Percentiles rank a stretch among this genome's conserved stretches.
Conservation (phyloP, 2,329 filamentous ascomycete species). For the Aspergillus terreus region DNA sequence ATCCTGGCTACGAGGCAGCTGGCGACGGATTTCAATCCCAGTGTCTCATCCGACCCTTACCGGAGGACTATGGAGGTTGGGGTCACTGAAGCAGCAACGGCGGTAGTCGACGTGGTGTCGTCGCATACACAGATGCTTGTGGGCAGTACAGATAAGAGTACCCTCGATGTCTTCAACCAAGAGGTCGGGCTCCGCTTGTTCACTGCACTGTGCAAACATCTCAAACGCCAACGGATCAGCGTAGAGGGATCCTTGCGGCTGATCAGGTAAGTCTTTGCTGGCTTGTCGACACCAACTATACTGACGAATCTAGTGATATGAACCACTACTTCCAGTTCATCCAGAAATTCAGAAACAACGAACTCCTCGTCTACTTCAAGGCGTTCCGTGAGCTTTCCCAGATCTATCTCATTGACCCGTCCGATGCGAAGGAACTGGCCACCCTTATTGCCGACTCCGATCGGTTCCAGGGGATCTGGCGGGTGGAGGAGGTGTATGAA, state of each 20-base stretch:
- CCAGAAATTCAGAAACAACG: constrained; percentile 72
- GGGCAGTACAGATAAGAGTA: constrained; percentile 94
- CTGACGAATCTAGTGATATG: constrained; percentile 65
- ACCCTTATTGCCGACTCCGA: constrained; percentile 89
- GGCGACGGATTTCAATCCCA: constrained; percentile 87
- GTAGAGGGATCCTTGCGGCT: constrained; percentile 85
- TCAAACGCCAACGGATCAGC: constrained; percentile 91
- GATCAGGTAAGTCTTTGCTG: constrained; percentile 57
- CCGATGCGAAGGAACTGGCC: constrained; percentile 89
- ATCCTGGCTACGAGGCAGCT: constrained; percentile 83
- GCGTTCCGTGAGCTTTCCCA: constrained; percentile 89
- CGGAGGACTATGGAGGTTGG: constrained; percentile 47
- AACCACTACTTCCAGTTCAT: constrained; percentile 89
- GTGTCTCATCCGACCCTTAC: constrained; percentile 31
- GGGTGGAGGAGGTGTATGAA: constrained; percentile 95
- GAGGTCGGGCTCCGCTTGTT: constrained; percentile 94
- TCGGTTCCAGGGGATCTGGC: constrained; percentile 86
- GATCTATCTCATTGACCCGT: constrained; percentile 86
- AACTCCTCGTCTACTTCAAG: constrained; percentile 84
- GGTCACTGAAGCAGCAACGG: constrained; percentile 72
- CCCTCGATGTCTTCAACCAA: constrained; percentile 97
- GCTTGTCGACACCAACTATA: neutral
- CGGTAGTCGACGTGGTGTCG: constrained; percentile 79
- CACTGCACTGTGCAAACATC: constrained; percentile 88
- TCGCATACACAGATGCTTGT: constrained; percentile 89